Evolutionary conservation across 495 filamentous ascomycete species (phyloP), one percentile per base, ranked within the genome.

Genomic region (Letharia columbiana): DNA sequence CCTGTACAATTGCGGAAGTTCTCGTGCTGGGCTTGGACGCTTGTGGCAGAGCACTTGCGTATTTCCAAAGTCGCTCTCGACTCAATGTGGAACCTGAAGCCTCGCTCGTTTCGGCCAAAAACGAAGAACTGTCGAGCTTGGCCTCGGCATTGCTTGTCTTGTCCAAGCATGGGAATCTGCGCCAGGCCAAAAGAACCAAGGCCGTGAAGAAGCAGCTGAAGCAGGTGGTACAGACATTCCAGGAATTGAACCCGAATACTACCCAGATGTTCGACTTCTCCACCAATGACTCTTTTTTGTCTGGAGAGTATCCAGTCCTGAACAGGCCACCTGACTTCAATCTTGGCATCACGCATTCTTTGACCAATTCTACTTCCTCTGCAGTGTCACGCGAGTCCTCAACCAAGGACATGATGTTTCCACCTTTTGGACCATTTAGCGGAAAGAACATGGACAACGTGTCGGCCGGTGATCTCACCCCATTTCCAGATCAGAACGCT

Each of bases 1-100:
- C 58, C n/a, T 35, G 47, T 6, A 66, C 62, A 18, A 61, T 66
- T 59, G 62, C 70, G 9, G 63, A 72, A 33, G 61, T 59, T 20
- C 64, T 71, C 54, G 45, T 67, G 35, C 44, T 72, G 41, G 70
- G 69, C 15, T 54, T 72, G 40, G 70, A 72, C 66, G 70, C 65
- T 33, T 72, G 70, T 47, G 58, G 70, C 45, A 59, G 70, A 63
- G 70, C 62, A 9, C 23, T 72, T 17, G 45, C 68, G 20, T 64
- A 68, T 15, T 47, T 71, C 23, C 63, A 68, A 20, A 37, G 12
- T 35, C 61, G 65, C 15, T 59, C 61, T 54, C 69, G 57, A 12
- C 39, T 31, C 15, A 61, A 57, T 37, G 12, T 40, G 31, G 62
- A 42, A 17, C 35, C 61, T 47, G 62, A 67, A 54, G 58, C 33